Evolutionary conservation across 2,329 filamentous ascomycete genomes (phyloP).

Genomic region (Talaromyces sp.): DNA sequence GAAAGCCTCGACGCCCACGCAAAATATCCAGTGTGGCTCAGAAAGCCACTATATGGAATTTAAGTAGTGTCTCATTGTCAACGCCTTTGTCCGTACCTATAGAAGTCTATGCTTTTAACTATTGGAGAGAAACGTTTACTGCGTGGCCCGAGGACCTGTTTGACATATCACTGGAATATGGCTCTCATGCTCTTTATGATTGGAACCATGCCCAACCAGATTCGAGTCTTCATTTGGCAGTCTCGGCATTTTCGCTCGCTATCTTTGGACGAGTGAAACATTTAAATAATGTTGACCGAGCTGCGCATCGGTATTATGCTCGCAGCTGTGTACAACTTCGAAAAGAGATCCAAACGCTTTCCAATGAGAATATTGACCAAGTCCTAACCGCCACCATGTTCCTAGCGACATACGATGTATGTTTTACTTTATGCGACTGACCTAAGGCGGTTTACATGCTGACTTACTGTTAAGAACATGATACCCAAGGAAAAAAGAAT

Average conservation of each 20-base stretch:
- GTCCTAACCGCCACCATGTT: constrained; percentile 19
- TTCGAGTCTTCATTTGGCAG: constrained; percentile 16
- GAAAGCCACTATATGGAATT: background rate
- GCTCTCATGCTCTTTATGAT: constrained; percentile 13
- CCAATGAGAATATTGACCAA: constrained; percentile 16
- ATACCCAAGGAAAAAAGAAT: background rate
- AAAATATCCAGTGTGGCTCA: background rate
- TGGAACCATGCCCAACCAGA: constrained; percentile 8
- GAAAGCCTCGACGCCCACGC: constrained; percentile 15
- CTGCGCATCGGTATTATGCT: background rate
- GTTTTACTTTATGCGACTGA: background rate
- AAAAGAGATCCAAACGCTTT: constrained; percentile 13
- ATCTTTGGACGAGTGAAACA: constrained; percentile 16
- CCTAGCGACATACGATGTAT: constrained; percentile 16
- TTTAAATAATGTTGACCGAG: constrained; percentile 7
- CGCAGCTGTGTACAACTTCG: constrained; percentile 12
- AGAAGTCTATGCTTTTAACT: constrained; percentile 18
- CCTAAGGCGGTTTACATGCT: background rate
- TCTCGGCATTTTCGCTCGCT: constrained; percentile 18
- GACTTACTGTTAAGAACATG: background rate
- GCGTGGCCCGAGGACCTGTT: constrained; percentile 13
- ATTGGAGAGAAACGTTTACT: constrained; percentile 17
- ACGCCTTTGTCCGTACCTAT: background rate
- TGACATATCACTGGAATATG: constrained; percentile 18
- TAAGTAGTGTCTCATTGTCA: background rate